Evolutionary conservation across 2,329 filamentous ascomycete genomes (phyloP), one percentile per base, ranked within the genome.

Genomic region (Arthroderma uncinatum): DNA sequence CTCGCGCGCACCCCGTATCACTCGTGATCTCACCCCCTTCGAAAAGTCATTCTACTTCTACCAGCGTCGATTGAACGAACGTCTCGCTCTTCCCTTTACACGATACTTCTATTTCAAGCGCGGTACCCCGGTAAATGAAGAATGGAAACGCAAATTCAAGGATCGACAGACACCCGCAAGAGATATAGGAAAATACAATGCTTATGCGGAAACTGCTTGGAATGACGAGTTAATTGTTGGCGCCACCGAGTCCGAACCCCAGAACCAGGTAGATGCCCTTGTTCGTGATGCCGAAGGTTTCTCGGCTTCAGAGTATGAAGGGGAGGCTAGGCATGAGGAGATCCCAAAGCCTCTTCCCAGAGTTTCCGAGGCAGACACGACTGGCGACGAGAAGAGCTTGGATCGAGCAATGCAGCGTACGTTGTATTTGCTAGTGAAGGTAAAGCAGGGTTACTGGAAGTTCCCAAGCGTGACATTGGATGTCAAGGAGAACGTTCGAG

Each of bases 21-120:
- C 93, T 25, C 86, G 87, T 63, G 79, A 86, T 60, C 84, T 92
- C 56, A 87, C 87, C 34, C 79, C 88, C 10, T 97, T 98, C 73
- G 93, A 98, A 73, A 87, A 89, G 68, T 80, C 92, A 62, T 97
- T 86, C 75, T 95, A 86, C 78, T 90, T 98, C 71, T 98, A 98
- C 76, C 93, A 98, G 76, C 92, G 92, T 66, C 89, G 93, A 12
- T 80, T 98, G 60, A 95, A 97, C 73, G 93, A 98, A 78, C 87
- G 93, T 44, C 80, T 95, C 55, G 84, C 85, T 19, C 80, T 93
- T 3, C 88, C 91, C 1, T 98, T 97, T 72, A 87, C 87, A 57
- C 83, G 87, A 63, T 87, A 87, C 70, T 93, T 97, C 75, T 98
- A 95, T 80, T 95, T 91, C 81, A 95, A 95, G 78, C 84, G 84